Evolutionary conservation across 2,329 filamentous ascomycete species (phyloP).

Genomic region (Trichoderma aggressivum): DNA sequence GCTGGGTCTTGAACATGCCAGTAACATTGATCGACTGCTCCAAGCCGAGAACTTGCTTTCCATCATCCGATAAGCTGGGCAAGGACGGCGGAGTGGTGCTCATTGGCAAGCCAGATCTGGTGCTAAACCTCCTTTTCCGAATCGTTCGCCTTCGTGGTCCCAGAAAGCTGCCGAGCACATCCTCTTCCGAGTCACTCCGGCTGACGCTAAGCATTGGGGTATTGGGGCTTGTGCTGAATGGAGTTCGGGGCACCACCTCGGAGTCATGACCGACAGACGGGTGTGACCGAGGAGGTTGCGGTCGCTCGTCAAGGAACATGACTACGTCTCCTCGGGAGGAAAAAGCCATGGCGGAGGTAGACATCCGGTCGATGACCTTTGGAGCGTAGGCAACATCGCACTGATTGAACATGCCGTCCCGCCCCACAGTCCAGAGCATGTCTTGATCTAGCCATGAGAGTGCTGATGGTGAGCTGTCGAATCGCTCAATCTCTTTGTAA

Average conservation of each 20-base stretch:
- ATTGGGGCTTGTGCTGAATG: constrained; percentile 48
- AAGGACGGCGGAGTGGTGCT: constrained; percentile 55
- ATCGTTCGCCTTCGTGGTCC: constrained; percentile 42
- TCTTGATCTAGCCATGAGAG: constrained; percentile 64
- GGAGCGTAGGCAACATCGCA: constrained; percentile 63
- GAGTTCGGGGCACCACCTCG: constrained; percentile 36
- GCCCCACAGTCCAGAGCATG: constrained; percentile 63
- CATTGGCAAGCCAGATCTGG: constrained; percentile 41
- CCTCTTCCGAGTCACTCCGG: constrained; percentile 63
- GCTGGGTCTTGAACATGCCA: constrained; percentile 55
- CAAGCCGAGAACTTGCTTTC: constrained; percentile 46
- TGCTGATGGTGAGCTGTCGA: constrained; percentile 54
- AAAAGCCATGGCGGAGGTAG: constrained; percentile 59
- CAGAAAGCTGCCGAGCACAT: constrained; percentile 59
- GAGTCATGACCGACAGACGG: constrained; percentile 36
- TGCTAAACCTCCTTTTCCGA: constrained; percentile 43
- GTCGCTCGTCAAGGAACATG: constrained; percentile 60
- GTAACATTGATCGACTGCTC: constrained; percentile 58
- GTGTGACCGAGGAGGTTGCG: constrained; percentile 42
- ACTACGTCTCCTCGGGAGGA: constrained; percentile 57
- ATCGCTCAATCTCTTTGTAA: constrained; percentile 62
- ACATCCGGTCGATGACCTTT: constrained; percentile 59
- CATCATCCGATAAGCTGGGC: constrained; percentile 29
- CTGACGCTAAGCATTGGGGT: constrained; percentile 53
- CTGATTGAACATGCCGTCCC: constrained; percentile 60